These are phyloP conservation scores for Globisporangium heterothallicum DNA, from an alignment of 352 stramenopile genomes.

Conservation along the genomic window DNA sequence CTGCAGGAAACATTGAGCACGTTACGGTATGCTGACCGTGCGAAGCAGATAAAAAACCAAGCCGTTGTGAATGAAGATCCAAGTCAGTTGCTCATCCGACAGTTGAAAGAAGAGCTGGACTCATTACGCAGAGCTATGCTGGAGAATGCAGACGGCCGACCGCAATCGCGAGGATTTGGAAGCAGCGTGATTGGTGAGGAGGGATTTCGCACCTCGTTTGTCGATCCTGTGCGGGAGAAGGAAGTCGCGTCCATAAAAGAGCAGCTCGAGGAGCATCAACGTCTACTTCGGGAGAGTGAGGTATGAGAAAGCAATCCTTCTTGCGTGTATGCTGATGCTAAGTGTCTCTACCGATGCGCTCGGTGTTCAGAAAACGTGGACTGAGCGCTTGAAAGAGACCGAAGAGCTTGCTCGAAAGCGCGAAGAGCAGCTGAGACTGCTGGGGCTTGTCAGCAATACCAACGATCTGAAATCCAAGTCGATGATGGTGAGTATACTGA, in stretches of 20 bases:
- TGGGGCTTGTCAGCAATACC: constrained; percentile 53
- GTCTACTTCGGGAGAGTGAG: constrained; percentile 70
- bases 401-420: constrained; percentile 78
- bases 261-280: constrained; percentile 74
- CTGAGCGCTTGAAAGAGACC: constrained; percentile 69
- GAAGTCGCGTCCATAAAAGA: constrained; percentile 62
- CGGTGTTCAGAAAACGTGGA: constrained; percentile 64
- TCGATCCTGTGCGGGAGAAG: constrained; percentile 44
- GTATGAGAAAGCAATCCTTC: constrained; percentile 13
- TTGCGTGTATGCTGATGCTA: neutral
- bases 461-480: constrained; percentile 55
- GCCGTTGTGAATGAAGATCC: constrained; percentile 91
- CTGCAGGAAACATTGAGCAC: constrained; percentile 92
- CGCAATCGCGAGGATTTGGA: constrained; percentile 37
- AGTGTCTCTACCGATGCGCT: neutral
- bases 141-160: constrained; percentile 51
- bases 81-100: constrained; percentile 81
- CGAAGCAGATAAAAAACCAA: constrained; percentile 93
- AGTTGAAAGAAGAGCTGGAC: constrained; percentile 81
- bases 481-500: constrained; percentile 31
- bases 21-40: constrained; percentile 86
- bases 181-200: constrained; percentile 16
- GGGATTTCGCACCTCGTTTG: constrained; percentile 12
- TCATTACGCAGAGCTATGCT: constrained; percentile 61
- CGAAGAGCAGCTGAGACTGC: constrained; percentile 70